These are phyloP conservation scores for Thuidium tamariscinum DNA, from an alignment of 225 moss, liverwort and hornwort genomes.

Conservation along the genomic window DNA sequence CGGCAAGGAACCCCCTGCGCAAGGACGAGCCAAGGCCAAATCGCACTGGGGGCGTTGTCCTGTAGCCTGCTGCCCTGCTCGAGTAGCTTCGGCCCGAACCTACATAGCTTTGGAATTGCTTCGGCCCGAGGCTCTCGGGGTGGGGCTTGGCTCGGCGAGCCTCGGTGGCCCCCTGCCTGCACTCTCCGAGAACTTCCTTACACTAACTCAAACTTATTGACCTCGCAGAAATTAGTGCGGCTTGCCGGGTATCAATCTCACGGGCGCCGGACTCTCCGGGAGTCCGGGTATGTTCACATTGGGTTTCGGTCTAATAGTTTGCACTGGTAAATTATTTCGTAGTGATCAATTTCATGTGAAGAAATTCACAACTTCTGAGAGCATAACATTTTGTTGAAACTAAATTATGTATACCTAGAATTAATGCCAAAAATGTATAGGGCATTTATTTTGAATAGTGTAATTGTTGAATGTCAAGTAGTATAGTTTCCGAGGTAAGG, in stretches of 20 bases:
- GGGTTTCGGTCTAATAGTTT: not conserved
- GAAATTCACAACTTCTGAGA: not conserved
- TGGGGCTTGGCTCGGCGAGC: not conserved
- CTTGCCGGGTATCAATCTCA: not conserved
- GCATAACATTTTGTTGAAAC: not conserved
- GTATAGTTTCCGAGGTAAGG: too few species aligned
- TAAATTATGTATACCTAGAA: fast-evolving
- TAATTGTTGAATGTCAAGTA: not conserved
- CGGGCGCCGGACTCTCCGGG: not conserved
- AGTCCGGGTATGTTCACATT: not conserved
- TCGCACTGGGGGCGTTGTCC: not conserved
- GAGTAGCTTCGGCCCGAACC: not conserved
- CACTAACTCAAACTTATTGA: conserved; percentile 8
- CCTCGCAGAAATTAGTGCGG: not conserved
- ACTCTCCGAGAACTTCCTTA: not conserved
- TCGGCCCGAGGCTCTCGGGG: not conserved
- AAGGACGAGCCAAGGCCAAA: not conserved
- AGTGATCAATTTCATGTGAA: not conserved
- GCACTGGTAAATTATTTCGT: not conserved
- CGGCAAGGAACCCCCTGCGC: conserved; percentile 5
- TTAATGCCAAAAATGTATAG: fast-evolving
- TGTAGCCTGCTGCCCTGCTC: not conserved
- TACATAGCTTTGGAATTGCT: not conserved
- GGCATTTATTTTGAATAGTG: not conserved
- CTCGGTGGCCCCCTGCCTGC: not conserved